These are phyloP conservation scores for Codiaeum variegatum DNA, from an alignment of 441 rosid species.

Conservation along the genomic window DNA sequence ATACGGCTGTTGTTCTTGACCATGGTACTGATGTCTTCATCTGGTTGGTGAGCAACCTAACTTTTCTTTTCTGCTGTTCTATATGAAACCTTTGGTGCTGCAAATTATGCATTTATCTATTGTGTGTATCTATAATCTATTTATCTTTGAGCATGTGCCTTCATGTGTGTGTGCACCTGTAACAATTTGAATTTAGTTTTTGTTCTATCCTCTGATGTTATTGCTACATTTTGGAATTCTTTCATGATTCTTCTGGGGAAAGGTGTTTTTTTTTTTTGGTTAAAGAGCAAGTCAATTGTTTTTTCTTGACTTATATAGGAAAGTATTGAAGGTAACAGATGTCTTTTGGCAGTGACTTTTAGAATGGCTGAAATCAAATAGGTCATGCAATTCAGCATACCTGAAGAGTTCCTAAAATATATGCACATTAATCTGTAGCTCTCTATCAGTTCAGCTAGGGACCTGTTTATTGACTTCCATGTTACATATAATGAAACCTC, in stretches of 20 bases:
- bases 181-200: background rate
- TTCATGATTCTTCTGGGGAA: background rate
- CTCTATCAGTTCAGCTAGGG: background rate
- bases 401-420: background rate
- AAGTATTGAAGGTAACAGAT: background rate
- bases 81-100: background rate
- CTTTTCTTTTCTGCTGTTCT: slow-evolving; percentile 22
- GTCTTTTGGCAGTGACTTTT: background rate
- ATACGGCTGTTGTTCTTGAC: slow-evolving; percentile 92
- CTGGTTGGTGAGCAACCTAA: slow-evolving; percentile 73
- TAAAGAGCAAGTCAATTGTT: background rate
- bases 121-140: slow-evolving; percentile 13
- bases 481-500: background rate
- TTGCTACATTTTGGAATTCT: background rate
- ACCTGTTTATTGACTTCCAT: background rate
- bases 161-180: background rate
- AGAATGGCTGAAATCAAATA: background rate
- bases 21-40: slow-evolving; percentile 96
- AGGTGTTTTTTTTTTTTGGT: background rate
- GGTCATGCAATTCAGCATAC: background rate
- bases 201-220: background rate
- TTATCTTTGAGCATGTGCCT: slow-evolving; percentile 14
- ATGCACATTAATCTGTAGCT: background rate
- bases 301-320: background rate
- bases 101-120: slow-evolving; percentile 10